These are phyloP conservation scores for Grammothele lineata DNA, from an alignment of 768 basidiomycete species.

Conservation along the genomic window DNA sequence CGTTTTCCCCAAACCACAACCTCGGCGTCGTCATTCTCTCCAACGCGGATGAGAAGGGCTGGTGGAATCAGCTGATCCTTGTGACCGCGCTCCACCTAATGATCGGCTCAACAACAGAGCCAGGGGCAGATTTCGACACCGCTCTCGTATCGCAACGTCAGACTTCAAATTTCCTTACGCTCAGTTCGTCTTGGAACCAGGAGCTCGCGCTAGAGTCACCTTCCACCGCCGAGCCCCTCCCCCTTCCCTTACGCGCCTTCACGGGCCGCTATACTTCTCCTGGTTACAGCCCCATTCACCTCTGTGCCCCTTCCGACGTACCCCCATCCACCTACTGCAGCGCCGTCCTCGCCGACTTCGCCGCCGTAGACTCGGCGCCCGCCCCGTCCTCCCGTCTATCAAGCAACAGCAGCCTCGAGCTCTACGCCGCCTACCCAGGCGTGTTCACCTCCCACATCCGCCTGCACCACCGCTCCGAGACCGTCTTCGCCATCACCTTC, in stretches of 20 bases:
- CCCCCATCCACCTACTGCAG: slow-evolving; percentile 24
- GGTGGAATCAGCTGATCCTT: too few relatives aligned
- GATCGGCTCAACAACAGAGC: too few relatives aligned
- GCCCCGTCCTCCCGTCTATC: background rate
- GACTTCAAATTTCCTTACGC: too few relatives aligned
- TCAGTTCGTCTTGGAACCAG: too few relatives aligned
- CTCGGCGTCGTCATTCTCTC: slow-evolving; percentile 30
- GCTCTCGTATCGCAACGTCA: background rate
- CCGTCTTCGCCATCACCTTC: slow-evolving; percentile 20
- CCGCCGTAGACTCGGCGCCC: background rate
- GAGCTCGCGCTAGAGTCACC: too few relatives aligned
- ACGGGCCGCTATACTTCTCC: slow-evolving; percentile 34
- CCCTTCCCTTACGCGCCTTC: slow-evolving; percentile 28
- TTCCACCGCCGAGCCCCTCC: too few relatives aligned
- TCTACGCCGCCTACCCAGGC: slow-evolving; percentile 12
- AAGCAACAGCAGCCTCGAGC: too few relatives aligned
- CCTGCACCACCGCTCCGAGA: slow-evolving; percentile 15
- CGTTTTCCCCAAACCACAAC: slow-evolving; percentile 33
- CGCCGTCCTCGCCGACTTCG: slow-evolving; percentile 28
- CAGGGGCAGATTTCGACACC: slow-evolving; percentile 3
- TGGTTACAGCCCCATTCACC: slow-evolving; percentile 35
- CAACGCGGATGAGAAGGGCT: slow-evolving; percentile 18
- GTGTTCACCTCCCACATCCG: slow-evolving; percentile 35
- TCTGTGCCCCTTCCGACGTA: slow-evolving; percentile 29
- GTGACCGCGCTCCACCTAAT: too few relatives aligned